These are phyloP conservation scores for Exophiala sp. DNA, from an alignment of 2,329 filamentous ascomycete genomes.

Conservation along the genomic window DNA sequence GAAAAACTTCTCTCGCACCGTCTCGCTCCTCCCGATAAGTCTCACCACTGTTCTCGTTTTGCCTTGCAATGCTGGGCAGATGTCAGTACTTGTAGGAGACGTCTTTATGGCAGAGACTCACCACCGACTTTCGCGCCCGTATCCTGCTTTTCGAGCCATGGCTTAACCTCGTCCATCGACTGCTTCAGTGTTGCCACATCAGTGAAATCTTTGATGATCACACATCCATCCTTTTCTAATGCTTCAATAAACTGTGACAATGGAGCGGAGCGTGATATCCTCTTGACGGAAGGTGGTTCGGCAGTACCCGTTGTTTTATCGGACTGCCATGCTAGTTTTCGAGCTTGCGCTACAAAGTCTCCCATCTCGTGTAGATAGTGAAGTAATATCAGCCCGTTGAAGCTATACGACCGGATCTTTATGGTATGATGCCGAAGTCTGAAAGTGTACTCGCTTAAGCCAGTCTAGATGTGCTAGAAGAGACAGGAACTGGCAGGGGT, in stretches of 20 bases:
- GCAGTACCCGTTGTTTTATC: constrained; percentile 1
- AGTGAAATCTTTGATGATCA: constrained; percentile 35
- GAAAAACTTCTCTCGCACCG: constrained; percentile 38
- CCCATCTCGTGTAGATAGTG: constrained; percentile 10
- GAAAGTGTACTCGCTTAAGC: too few species aligned
- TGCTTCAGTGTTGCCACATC: constrained; percentile 28
- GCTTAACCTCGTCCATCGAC: constrained; percentile 31
- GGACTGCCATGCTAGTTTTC: constrained; percentile 13
- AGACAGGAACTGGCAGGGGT: too few species aligned
- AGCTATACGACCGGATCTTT: too few species aligned
- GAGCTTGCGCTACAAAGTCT: constrained; percentile 15
- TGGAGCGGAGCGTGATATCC: constrained; percentile 18
- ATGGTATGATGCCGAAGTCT: too few species aligned
- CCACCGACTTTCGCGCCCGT: constrained; percentile 28
- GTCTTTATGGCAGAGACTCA: constrained; percentile 10
- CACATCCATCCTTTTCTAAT: constrained; percentile 35
- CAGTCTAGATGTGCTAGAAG: too few species aligned
- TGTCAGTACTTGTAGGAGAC: constrained; percentile 2
- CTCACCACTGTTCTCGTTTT: constrained; percentile 37
- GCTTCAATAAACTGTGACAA: constrained; percentile 32
- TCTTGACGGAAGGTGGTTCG: constrained; percentile 7
- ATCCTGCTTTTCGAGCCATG: constrained; percentile 30
- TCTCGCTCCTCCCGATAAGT: constrained; percentile 35
- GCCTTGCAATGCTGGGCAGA: constrained; percentile 31
- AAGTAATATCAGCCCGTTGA: too few species aligned